Conservation (phyloP, 768 basidiomycete genomes). For the Gloeophyllum trabeum region DNA sequence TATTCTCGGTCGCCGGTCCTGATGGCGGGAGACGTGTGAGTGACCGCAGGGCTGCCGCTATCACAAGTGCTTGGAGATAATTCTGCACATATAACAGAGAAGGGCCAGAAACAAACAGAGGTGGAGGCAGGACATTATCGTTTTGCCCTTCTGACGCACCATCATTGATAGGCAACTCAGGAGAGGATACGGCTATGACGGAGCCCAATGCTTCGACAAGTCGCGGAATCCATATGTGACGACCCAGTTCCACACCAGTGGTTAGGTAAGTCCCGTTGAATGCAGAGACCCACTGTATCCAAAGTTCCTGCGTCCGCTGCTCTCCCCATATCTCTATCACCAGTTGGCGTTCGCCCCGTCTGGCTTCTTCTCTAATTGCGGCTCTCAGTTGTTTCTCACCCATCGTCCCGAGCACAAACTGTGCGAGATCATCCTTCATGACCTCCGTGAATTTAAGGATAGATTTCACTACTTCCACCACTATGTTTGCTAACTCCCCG, state of each 20-base stretch:
- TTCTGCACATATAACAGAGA: slow-evolving; percentile 52
- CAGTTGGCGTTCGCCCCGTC: slow-evolving; percentile 38
- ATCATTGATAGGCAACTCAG: slow-evolving; percentile 5
- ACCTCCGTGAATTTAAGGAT: slow-evolving; percentile 41
- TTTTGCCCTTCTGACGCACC: not conserved
- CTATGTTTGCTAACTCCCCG: slow-evolving; percentile 28
- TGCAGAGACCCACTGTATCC: slow-evolving; percentile 15
- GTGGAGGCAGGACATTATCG: slow-evolving; percentile 52
- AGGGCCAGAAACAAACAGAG: slow-evolving; percentile 49
- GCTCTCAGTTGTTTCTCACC: slow-evolving; percentile 45
- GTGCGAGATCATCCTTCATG: slow-evolving; percentile 64
- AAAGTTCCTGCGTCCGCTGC: slow-evolving; percentile 17
- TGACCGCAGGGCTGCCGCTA: slow-evolving; percentile 47
- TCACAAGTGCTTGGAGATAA: slow-evolving; percentile 57
- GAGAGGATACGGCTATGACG: slow-evolving; percentile 12
- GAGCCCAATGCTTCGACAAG: slow-evolving; percentile 14
- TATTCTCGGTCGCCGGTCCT: slow-evolving; percentile 3
- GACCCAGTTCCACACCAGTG: no score
- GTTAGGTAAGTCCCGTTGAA: no score
- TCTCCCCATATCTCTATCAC: slow-evolving; percentile 40
- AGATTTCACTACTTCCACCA: slow-evolving; percentile 34
- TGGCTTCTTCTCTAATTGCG: slow-evolving; percentile 41
- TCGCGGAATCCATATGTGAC: slow-evolving; percentile 14
- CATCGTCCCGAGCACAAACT: slow-evolving; percentile 56
- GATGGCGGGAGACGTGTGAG: slow-evolving; percentile 37